phyloP scores from a whole-genome alignment of 2,329 filamentous ascomycete genomes.

The Tolypocladium pustulatum region DNA sequence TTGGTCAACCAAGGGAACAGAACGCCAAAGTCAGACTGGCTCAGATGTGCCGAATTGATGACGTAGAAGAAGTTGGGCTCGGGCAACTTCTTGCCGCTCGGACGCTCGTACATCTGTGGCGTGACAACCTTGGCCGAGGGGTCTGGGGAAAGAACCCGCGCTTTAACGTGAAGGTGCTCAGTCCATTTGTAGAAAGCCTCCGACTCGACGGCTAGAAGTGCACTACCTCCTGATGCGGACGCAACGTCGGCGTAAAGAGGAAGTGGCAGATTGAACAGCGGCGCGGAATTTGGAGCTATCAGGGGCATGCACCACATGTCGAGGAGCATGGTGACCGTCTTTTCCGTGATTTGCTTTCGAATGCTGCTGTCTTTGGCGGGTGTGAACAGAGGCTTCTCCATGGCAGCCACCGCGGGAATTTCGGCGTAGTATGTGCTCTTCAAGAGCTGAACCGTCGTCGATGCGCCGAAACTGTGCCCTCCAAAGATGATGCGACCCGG shows the following conservation, averaged over 20 bases:
- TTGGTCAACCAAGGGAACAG: constrained; percentile 64
- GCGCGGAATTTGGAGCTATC: constrained; percentile 47
- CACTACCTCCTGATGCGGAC: constrained; percentile 42
- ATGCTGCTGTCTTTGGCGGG: constrained; percentile 47
- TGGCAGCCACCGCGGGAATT: constrained; percentile 31
- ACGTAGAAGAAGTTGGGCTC: constrained; percentile 68
- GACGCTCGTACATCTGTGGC: constrained; percentile 29
- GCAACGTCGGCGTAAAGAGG: constrained; percentile 50
- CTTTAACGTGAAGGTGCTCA: constrained; percentile 59
- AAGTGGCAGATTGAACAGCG: constrained; percentile 62
- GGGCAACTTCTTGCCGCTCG: constrained; percentile 29
- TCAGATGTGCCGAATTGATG: constrained; percentile 63
- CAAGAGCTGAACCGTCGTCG: constrained; percentile 64
- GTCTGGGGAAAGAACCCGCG: constrained; percentile 50
- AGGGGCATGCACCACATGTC: constrained; percentile 77
- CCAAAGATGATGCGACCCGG: constrained; percentile 66
- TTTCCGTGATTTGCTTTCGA: constrained; percentile 54
- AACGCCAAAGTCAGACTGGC: constrained; percentile 74
- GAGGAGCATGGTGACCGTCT: constrained; percentile 56
- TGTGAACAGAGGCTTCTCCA: constrained; percentile 48
- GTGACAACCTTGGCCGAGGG: constrained; percentile 33
- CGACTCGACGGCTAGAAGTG: constrained; percentile 61
- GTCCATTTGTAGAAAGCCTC: constrained; percentile 72
- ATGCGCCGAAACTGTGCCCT: constrained; percentile 74
- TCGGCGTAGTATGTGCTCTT: constrained; percentile 66